These are phyloP conservation scores for Aquilaria agallochum DNA, from an alignment of 441 rosid species.

Conservation along the genomic window DNA sequence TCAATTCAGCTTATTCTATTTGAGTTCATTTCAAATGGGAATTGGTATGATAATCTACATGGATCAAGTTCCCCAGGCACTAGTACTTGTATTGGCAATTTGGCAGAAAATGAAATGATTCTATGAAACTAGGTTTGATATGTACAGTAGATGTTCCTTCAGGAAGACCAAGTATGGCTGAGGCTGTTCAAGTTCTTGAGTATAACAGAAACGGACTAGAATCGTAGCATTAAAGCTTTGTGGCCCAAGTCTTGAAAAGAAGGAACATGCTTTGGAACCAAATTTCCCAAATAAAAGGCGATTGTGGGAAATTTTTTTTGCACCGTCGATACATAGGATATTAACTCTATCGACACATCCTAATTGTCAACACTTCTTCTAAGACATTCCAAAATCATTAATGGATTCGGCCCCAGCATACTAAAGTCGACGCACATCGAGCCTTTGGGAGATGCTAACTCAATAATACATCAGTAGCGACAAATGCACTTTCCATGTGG, in stretches of 20 bases:
- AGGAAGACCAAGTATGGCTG: slow-evolving; percentile 97
- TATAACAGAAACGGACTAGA: slow-evolving; percentile 68
- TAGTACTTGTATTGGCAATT: slow-evolving; percentile 61
- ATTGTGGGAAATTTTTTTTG: too few relatives aligned
- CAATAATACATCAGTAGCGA: too few relatives aligned
- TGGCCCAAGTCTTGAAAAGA: slow-evolving; percentile 10
- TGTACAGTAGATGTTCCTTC: slow-evolving; percentile 71
- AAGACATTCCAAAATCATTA: too few relatives aligned
- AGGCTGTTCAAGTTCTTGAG: slow-evolving; percentile 95
- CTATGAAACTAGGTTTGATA: slow-evolving; percentile 90
- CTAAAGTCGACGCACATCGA: too few relatives aligned
- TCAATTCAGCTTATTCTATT: slow-evolving; percentile 78
- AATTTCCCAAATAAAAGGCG: too few relatives aligned
- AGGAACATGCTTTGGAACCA: slow-evolving; percentile 7
- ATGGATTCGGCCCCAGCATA: too few relatives aligned
- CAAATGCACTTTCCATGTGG: too few relatives aligned
- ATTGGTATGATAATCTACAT: slow-evolving; percentile 75
- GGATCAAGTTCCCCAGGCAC: slow-evolving; percentile 51
- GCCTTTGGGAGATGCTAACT: too few relatives aligned
- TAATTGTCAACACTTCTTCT: too few relatives aligned
- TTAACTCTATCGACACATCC: too few relatives aligned
- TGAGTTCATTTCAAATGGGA: slow-evolving; percentile 70
- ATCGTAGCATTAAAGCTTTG: slow-evolving; percentile 26
- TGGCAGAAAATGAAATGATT: slow-evolving; percentile 83
- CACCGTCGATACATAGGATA: too few relatives aligned